Evolutionary conservation across 768 basidiomycete genomes (phyloP), one percentile per base, ranked within the genome.

Genomic region (Lentinula sp.): DNA sequence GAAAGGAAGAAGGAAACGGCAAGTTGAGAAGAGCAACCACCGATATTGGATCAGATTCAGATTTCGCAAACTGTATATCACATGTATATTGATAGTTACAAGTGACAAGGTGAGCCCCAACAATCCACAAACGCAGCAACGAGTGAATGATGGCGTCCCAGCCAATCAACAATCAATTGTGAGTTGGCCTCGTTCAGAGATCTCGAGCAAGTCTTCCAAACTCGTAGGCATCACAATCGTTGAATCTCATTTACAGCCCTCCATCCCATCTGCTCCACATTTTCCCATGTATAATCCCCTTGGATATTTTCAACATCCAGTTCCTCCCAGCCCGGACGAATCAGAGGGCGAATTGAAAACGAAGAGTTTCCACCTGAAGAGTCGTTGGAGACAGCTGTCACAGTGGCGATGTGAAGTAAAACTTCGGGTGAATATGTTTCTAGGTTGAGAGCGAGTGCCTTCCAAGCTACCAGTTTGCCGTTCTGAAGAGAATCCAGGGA

Each of bases 401-500:
- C 50, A 42, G 59, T 51, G 18, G 49, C 59, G 50, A 60, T 50
- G 43, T 60, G 59, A 28, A 60, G 50, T 50, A 60, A 42, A 6
- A 60, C 41, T 32, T 60, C 59, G 1, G 59, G 59, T 7, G 59
- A 51, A 28, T 35, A 60, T 4, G 49, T 60, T 4, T 18, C 36
- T 37, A 50, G 50, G 37, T 60, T 60, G 13, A 60, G 20, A 12
- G 49, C 48, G 7, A 60, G 48, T 36, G 50, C 59, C 32, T 60
- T 60, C 59, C 59, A 60, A n/a, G 45, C 50, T 23, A 60, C 59
- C 9, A 60, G 48, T 15, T 37, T 52, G 23, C 48, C 59, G 12
- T 51, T 52, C 13, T 36, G 35, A 18, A 60, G 37, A 10, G 10
- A 32, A 6, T 35, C 35, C 0, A 36, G 23, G 18, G 32, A n/a